phyloP scores from a whole-genome alignment of 2,329 filamentous ascomycete genomes.

The Periconia macrospinosa region DNA sequence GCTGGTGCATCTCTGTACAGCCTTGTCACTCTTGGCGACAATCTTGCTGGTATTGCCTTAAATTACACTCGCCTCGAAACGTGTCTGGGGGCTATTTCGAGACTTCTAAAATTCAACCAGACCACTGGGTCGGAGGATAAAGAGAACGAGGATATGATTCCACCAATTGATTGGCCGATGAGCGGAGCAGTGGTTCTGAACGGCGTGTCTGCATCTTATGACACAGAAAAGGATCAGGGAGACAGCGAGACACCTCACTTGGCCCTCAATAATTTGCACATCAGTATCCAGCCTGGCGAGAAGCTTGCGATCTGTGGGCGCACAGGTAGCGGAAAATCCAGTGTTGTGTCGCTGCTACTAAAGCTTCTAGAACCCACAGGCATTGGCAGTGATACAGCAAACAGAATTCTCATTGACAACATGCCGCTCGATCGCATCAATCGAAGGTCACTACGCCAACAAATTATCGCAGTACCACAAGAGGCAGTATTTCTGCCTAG shows the following conservation, averaged over 20 bases:
- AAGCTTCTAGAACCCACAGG: slow-evolving; percentile 10
- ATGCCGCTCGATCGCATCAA: slow-evolving; percentile 8
- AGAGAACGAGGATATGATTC: slow-evolving; percentile 14
- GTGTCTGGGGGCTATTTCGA: slow-evolving; percentile 20
- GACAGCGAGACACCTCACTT: not conserved
- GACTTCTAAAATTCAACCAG: slow-evolving; percentile 17
- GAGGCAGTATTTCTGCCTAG: slow-evolving; percentile 52
- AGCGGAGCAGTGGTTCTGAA: slow-evolving; percentile 43
- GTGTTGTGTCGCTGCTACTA: slow-evolving; percentile 10
- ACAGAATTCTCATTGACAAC: slow-evolving; percentile 9
- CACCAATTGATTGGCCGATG: slow-evolving; percentile 19
- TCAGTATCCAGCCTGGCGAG: slow-evolving; percentile 49
- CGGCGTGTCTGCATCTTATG: slow-evolving; percentile 33
- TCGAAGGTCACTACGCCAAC: slow-evolving; percentile 12
- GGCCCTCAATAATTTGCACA: slow-evolving; percentile 31
- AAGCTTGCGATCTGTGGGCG: slow-evolving; percentile 54
- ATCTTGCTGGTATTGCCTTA: slow-evolving; percentile 12
- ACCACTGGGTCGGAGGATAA: slow-evolving; percentile 14
- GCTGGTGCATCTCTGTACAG: slow-evolving; percentile 20
- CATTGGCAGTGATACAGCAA: not conserved
- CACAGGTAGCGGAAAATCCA: slow-evolving; percentile 46
- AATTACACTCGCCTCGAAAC: slow-evolving; percentile 19
- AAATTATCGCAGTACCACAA: slow-evolving; percentile 51
- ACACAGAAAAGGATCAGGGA: slow-evolving; percentile 11
- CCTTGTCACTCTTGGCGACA: slow-evolving; percentile 13